A percentile compares a stretch with the other conserved stretches of the same genome.
Evolutionary conservation across 176 grass and related monocot species (phyloP).

Genomic region (Urochloa ruziziensis): DNA sequence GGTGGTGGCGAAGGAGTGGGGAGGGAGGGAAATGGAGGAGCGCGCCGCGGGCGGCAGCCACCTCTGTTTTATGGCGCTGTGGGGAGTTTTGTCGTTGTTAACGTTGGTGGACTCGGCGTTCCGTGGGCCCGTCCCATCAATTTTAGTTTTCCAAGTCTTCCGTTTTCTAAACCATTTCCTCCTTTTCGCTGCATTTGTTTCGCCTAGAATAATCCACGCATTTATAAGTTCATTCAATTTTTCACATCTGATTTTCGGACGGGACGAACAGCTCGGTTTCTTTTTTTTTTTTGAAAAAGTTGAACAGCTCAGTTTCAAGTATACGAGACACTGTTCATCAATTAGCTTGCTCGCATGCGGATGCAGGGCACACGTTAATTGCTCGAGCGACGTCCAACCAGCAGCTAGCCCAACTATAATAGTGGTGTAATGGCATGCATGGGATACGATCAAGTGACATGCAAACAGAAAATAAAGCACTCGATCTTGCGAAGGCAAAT

Average conservation of each 20-base stretch:
- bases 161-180: background rate
- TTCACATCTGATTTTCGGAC: no score
- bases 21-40: conserved; percentile 9
- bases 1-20: background rate
- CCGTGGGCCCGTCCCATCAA: conserved; percentile 16
- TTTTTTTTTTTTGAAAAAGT: no score
- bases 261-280: background rate
- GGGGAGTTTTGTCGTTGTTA: background rate
- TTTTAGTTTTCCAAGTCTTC: background rate
- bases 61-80: conserved; percentile 32
- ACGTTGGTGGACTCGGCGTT: conserved; percentile 36
- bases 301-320: background rate
- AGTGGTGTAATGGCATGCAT: background rate
- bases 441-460: background rate
- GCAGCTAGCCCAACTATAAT: background rate
- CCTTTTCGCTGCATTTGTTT: background rate
- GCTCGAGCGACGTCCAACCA: background rate
- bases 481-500: background rate
- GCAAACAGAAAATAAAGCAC: conserved; percentile 7
- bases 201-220: background rate
- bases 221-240: background rate
- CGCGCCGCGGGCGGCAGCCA: conserved; percentile 14
- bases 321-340: background rate
- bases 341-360: background rate
- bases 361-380: background rate